A percentile compares a stretch with the other conserved stretches of the same genome.
phyloP scores from a whole-genome alignment of 805 yeast species.

The Candida multigemmis region DNA sequence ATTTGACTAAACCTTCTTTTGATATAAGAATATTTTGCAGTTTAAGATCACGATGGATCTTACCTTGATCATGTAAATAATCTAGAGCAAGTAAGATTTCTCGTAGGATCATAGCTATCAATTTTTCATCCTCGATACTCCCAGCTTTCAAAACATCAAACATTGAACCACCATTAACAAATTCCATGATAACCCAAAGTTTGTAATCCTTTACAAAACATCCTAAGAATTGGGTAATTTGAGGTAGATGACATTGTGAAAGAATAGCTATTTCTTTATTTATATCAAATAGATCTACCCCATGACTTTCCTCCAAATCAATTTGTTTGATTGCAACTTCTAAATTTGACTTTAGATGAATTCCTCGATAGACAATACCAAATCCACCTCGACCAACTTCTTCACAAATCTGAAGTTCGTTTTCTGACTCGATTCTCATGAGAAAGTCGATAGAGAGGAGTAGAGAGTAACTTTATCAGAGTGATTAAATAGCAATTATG shows the following conservation, averaged over 20 bases:
- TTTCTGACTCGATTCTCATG: slow-evolving; percentile 18
- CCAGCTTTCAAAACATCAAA: slow-evolving; percentile 54
- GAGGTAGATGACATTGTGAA: slow-evolving; percentile 53
- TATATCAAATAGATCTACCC: slow-evolving; percentile 60
- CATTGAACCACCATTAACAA: slow-evolving; percentile 69
- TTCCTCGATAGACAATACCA: slow-evolving; percentile 65
- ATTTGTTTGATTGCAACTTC: slow-evolving; percentile 59
- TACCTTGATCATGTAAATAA: slow-evolving; percentile 62
- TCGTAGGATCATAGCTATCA: slow-evolving; percentile 42
- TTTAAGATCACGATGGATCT: slow-evolving; percentile 57
- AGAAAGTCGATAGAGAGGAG: too few species aligned
- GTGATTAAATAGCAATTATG: too few species aligned
- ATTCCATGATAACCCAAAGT: slow-evolving; percentile 78
- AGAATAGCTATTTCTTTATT: slow-evolving; percentile 64
- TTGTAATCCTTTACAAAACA: slow-evolving; percentile 62
- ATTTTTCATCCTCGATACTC: slow-evolving; percentile 44
- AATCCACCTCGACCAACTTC: slow-evolving; percentile 73
- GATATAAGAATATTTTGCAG: slow-evolving; percentile 31
- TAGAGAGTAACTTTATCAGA: too few species aligned
- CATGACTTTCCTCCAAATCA: slow-evolving; percentile 59
- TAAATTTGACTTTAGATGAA: slow-evolving; percentile 30
- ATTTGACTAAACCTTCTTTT: slow-evolving; percentile 28
- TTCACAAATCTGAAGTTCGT: slow-evolving; percentile 33
- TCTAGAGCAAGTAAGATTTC: slow-evolving; percentile 53
- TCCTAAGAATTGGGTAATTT: slow-evolving; percentile 62